Conservation (phyloP, 2,329 filamentous ascomycete species). For the Aspergillus arachidicola region DNA sequence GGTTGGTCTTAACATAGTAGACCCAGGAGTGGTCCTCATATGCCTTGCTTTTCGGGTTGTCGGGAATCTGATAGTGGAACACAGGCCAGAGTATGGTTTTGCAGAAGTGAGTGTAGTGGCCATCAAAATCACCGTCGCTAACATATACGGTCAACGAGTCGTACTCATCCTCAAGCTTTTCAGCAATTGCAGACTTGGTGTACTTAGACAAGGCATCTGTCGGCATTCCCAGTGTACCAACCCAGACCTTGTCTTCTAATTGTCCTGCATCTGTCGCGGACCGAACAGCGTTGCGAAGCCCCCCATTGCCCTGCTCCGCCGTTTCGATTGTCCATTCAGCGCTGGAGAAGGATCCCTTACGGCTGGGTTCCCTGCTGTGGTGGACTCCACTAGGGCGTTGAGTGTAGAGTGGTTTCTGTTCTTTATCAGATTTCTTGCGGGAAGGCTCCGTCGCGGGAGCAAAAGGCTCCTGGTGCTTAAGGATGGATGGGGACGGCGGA, state of each 20-base stretch:
- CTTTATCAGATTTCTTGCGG: constrained; percentile 21
- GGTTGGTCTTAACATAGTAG: constrained; percentile 89
- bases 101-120: constrained; percentile 94
- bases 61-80: constrained; percentile 96
- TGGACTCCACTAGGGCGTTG: constrained; percentile 9
- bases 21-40: constrained; percentile 97
- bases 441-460: constrained; percentile 24
- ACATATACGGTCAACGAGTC: constrained; percentile 83
- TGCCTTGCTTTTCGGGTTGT: constrained; percentile 97
- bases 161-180: constrained; percentile 77
- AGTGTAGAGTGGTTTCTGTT: constrained; percentile 14
- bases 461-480: constrained; percentile 63
- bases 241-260: constrained; percentile 78
- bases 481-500: constrained; percentile 73
- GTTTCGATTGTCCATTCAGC: constrained; percentile 81
- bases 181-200: constrained; percentile 80
- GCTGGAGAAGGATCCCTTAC: constrained; percentile 69
- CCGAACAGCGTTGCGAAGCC: constrained; percentile 83
- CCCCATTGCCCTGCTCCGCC: constrained; percentile 89
- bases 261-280: constrained; percentile 72
- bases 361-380: constrained; percentile 52
- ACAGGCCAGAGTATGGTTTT: constrained; percentile 98
- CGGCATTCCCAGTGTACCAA: constrained; percentile 91
- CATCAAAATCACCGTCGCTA: constrained; percentile 89
- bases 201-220: constrained; percentile 79